Percentiles rank a stretch among this genome's conserved stretches.
Evolutionary conservation across 768 basidiomycete species (phyloP).

Genomic region (Paxillus rubicundulus): DNA sequence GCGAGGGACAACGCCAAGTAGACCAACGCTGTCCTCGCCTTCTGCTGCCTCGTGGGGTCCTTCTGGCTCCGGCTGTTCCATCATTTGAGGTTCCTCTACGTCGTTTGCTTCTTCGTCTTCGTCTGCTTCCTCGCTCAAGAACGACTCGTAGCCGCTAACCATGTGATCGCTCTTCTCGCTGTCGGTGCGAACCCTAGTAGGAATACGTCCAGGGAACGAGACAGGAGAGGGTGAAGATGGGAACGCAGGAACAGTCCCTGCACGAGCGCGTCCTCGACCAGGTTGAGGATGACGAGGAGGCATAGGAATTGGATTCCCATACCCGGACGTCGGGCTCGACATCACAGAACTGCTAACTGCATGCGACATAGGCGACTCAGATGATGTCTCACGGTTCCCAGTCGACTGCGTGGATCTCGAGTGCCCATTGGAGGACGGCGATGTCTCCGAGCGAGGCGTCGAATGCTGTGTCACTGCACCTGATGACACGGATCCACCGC

Average conservation of each 20-base stretch:
- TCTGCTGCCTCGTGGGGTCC: slow-evolving; percentile 60
- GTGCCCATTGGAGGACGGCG: slow-evolving; percentile 39
- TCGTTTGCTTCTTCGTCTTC: slow-evolving; percentile 35
- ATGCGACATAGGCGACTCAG: slow-evolving; percentile 55
- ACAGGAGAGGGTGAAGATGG: slow-evolving; percentile 38
- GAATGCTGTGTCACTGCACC: slow-evolving; percentile 41
- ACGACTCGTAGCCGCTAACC: slow-evolving; percentile 30
- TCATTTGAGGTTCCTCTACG: slow-evolving; percentile 34
- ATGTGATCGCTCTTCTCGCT: slow-evolving; percentile 29
- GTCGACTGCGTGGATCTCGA: slow-evolving; percentile 57
- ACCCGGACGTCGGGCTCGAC: slow-evolving; percentile 37
- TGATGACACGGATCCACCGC: slow-evolving; percentile 44
- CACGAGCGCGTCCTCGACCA: slow-evolving; percentile 36
- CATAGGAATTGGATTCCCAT: slow-evolving; percentile 43
- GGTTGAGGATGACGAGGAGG: slow-evolving; percentile 46
- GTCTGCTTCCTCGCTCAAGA: slow-evolving; percentile 28
- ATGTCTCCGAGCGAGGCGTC: slow-evolving; percentile 36
- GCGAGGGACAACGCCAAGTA: slow-evolving; percentile 51
- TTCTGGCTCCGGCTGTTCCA: slow-evolving; percentile 47
- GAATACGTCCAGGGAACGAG: slow-evolving; percentile 25
- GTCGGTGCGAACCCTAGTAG: slow-evolving; percentile 26
- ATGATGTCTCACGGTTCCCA: slow-evolving; percentile 55
- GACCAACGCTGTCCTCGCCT: slow-evolving; percentile 58
- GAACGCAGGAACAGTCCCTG: slow-evolving; percentile 39
- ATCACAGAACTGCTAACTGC: slow-evolving; percentile 36